These are phyloP conservation scores for Chlamydomonas incerta DNA, from an alignment of 139 green algal genomes.

Conservation along the genomic window DNA sequence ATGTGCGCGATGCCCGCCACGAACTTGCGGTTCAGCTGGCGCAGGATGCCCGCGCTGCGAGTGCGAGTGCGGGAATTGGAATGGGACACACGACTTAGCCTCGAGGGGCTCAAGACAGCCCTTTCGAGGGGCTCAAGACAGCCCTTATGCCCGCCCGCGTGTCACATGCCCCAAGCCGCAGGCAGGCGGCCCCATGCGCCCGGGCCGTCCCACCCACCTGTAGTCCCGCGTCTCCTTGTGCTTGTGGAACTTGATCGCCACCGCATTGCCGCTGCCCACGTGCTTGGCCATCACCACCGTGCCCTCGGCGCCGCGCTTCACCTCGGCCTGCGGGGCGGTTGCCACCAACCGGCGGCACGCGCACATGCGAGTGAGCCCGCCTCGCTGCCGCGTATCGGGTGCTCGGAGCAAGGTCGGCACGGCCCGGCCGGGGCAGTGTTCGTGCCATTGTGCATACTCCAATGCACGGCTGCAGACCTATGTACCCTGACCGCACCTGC, in stretches of 20 bases:
- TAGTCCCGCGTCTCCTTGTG: background rate
- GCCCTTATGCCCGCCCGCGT: too few relatives aligned
- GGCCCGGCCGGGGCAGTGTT: too few relatives aligned
- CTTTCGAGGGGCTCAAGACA: too few relatives aligned
- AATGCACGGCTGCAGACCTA: too few relatives aligned
- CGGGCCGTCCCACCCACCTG: background rate
- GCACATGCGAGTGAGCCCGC: background rate
- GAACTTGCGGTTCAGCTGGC: background rate
- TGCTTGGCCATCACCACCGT: slow-evolving; percentile 8
- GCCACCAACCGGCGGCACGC: background rate
- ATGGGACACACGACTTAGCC: too few relatives aligned
- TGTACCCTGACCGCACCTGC: background rate
- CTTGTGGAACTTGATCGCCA: slow-evolving; percentile 32
- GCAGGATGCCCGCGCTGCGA: background rate
- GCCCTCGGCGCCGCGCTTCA: background rate
- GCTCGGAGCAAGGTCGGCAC: too few relatives aligned
- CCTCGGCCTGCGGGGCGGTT: background rate
- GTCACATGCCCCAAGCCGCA: too few relatives aligned
- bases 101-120: too few relatives aligned
- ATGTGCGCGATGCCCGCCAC: background rate
- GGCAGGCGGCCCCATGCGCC: too few relatives aligned
- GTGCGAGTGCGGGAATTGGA: background rate
- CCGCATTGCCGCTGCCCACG: background rate
- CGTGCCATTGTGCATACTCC: too few relatives aligned
- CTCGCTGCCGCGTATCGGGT: too few relatives aligned